These are phyloP conservation scores for Zhuliangozyma parablackwelliae DNA, from an alignment of 1,139 yeast species.

Conservation along the genomic window DNA sequence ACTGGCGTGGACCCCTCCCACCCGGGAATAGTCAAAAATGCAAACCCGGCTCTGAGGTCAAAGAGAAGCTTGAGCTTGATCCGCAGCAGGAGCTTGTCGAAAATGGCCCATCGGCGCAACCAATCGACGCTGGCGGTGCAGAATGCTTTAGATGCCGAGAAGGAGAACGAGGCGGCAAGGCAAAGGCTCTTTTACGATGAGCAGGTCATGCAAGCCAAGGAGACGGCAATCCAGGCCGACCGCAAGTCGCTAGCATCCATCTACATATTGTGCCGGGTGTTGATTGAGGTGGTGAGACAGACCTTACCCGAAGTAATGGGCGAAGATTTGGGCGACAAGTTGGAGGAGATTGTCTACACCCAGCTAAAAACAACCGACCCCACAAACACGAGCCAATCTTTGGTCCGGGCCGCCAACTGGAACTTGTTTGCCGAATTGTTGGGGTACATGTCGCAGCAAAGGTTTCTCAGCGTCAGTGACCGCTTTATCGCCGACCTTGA, in stretches of 20 bases:
- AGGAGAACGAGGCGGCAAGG: slow-evolving; percentile 17
- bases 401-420: slow-evolving; percentile 90
- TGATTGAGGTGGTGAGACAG: slow-evolving; percentile 89
- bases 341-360: slow-evolving; percentile 90
- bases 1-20: slow-evolving; percentile 6
- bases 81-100: slow-evolving; percentile 39
- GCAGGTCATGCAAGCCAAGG: slow-evolving; percentile 56
- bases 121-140: slow-evolving; percentile 20
- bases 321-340: slow-evolving; percentile 73
- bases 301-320: slow-evolving; percentile 70
- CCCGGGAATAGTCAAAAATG: slow-evolving; percentile 16
- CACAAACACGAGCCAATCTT: slow-evolving; percentile 51
- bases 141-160: background rate
- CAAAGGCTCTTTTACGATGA: slow-evolving; percentile 28
- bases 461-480: slow-evolving; percentile 86
- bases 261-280: slow-evolving; percentile 85
- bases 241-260: slow-evolving; percentile 83
- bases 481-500: slow-evolving; percentile 91
- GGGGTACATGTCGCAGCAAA: slow-evolving; percentile 83
- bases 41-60: slow-evolving; percentile 15
- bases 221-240: slow-evolving; percentile 78
- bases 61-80: slow-evolving; percentile 40
- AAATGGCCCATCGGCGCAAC: slow-evolving; percentile 35
- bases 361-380: slow-evolving; percentile 90
- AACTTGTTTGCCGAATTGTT: slow-evolving; percentile 81